A percentile compares a stretch with the other conserved stretches of the same genome.
phyloP scores from a whole-genome alignment of 2,329 filamentous ascomycete genomes.

The Trichoderma afroharzianum region DNA sequence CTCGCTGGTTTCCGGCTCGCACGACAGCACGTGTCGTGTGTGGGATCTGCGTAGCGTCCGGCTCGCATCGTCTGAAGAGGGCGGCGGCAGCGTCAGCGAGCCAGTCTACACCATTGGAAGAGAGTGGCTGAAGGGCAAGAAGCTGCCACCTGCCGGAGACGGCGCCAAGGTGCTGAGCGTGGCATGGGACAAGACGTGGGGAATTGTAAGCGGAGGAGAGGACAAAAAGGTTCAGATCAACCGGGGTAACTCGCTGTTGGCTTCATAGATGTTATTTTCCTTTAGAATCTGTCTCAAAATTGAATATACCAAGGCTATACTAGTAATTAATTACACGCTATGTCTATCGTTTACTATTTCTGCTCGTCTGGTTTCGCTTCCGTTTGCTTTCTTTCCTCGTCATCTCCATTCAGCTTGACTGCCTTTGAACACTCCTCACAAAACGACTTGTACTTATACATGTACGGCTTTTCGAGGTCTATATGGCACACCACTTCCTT shows the following conservation, averaged over 20 bases:
- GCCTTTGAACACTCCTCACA: background rate
- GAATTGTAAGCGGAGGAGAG: slow-evolving; percentile 88
- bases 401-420: background rate
- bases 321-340: background rate
- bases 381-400: background rate
- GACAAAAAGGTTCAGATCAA: slow-evolving; percentile 96
- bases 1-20: slow-evolving; percentile 81
- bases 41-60: slow-evolving; percentile 83
- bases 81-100: slow-evolving; percentile 65
- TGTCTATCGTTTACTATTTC: background rate
- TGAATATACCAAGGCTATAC: slow-evolving; percentile 14
- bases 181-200: slow-evolving; percentile 78
- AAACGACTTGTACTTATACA: slow-evolving; percentile 11
- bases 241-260: slow-evolving; percentile 54
- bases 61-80: slow-evolving; percentile 55
- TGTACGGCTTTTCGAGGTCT: slow-evolving; percentile 20
- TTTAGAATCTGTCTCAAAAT: background rate
- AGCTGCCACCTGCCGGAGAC: slow-evolving; percentile 67
- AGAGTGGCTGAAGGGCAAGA: slow-evolving; percentile 64
- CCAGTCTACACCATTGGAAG: slow-evolving; percentile 71
- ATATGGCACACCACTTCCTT: slow-evolving; percentile 41
- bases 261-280: slow-evolving; percentile 28
- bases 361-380: background rate
- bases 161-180: slow-evolving; percentile 89
- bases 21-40: slow-evolving; percentile 87